A percentile compares a stretch with the other conserved stretches of the same genome.
Evolutionary conservation across 805 yeast genomes (phyloP).

Genomic region (Cyberlindnera sargentensis): DNA sequence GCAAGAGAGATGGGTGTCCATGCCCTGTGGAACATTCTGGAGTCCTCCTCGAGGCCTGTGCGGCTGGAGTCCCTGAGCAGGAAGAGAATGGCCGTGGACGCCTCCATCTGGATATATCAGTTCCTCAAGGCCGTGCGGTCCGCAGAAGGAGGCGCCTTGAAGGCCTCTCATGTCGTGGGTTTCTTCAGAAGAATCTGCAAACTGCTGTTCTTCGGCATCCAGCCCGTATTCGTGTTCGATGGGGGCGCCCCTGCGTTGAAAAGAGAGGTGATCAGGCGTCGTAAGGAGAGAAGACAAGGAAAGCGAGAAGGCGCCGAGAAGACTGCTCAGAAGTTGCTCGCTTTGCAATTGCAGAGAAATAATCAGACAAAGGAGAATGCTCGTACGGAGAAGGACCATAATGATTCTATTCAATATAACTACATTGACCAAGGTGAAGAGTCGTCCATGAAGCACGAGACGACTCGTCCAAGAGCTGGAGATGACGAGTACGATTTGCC

Average conservation of each 20-base stretch:
- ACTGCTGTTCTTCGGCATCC: conserved; percentile 75
- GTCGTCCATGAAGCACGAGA: conserved; percentile 2
- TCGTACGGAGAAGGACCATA: conserved; percentile 2
- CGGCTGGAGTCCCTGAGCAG: conserved; percentile 77
- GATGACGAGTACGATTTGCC: conserved; percentile 86
- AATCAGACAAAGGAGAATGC: conserved; percentile 5
- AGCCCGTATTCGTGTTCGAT: conserved; percentile 89
- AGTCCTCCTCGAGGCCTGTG: conserved; percentile 87
- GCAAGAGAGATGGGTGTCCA: conserved; percentile 78
- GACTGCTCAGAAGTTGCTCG: conserved; percentile 76
- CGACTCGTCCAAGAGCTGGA: conserved; percentile 35
- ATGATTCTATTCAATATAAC: conserved; percentile 24
- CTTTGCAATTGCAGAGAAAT: conserved; percentile 63
- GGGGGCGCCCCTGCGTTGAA: conserved; percentile 90
- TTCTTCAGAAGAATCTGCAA: conserved; percentile 92
- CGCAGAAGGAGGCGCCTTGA: conserved; percentile 66
- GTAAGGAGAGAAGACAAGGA: conserved; percentile 71
- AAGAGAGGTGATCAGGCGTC: conserved; percentile 62
- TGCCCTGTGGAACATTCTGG: conserved; percentile 86
- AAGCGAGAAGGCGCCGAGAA: conserved; percentile 58
- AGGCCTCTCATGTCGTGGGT: conserved; percentile 88
- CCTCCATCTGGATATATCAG: conserved; percentile 98
- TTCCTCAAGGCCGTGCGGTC: conserved; percentile 93
- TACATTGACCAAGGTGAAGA: conserved; percentile 25
- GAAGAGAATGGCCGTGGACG: conserved; percentile 86